phyloP scores from a whole-genome alignment of 2,329 filamentous ascomycete species.

The Onygena corvina region DNA sequence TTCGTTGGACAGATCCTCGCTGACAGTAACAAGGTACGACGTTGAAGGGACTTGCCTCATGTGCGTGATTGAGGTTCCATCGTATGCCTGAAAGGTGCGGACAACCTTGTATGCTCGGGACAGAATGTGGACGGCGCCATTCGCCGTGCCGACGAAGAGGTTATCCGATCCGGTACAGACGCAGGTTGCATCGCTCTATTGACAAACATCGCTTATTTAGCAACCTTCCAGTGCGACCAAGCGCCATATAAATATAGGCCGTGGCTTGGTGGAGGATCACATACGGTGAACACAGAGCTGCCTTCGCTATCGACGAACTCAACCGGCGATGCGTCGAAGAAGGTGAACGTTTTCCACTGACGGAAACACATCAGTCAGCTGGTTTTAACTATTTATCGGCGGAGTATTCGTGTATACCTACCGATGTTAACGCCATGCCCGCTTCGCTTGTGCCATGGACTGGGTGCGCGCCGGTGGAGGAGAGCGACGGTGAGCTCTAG shows the following conservation, averaged over 20 bases:
- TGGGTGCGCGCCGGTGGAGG: too few species aligned
- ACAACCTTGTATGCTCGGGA: constrained; percentile 77
- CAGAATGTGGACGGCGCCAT: constrained; percentile 79
- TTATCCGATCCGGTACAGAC: constrained; percentile 79
- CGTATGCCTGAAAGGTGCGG: constrained; percentile 76
- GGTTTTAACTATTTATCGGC: neutral
- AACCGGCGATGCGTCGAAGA: constrained; percentile 89
- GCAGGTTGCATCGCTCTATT: constrained; percentile 58
- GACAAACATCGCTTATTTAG: constrained; percentile 2
- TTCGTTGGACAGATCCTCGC: constrained; percentile 78
- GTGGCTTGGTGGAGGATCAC: constrained; percentile 11
- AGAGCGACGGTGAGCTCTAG: neutral
- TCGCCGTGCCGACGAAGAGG: constrained; percentile 73
- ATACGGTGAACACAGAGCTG: constrained; percentile 66
- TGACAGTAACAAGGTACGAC: constrained; percentile 63
- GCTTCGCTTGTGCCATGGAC: constrained; percentile 24
- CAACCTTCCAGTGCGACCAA: constrained; percentile 4
- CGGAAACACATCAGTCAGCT: neutral
- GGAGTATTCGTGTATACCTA: constrained; percentile 16
- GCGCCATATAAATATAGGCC: neutral
- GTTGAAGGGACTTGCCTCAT: constrained; percentile 88
- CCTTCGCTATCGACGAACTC: constrained; percentile 69
- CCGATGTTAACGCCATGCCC: constrained; percentile 36
- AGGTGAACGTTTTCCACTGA: constrained; percentile 98
- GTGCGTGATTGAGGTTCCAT: constrained; percentile 63